Evolutionary conservation across 1,284 basidiomycete genomes (phyloP), one percentile per base, ranked within the genome.

Genomic region (Amylostereum chailletii): DNA sequence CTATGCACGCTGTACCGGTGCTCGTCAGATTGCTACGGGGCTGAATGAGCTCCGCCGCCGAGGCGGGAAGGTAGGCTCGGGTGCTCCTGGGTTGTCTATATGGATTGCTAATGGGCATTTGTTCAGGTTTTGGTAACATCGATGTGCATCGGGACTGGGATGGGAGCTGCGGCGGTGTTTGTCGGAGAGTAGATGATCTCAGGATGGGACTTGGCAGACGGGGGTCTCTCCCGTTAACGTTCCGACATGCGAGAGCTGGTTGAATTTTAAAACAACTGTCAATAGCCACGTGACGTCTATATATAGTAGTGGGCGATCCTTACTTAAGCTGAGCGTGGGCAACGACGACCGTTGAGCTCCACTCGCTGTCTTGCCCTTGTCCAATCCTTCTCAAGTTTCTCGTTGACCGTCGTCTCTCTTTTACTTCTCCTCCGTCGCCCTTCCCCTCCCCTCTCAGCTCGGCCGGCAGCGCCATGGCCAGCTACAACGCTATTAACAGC

Each of bases 141-240:
- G n/a, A 92, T 93, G 90, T 89, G 86, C 56, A 81, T 88, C 53
- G 89, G 88, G 38, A 85, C 85, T n/a, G 89, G 89, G 26, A 90
- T 90, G 86, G 89, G 87, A 19, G 88, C 88, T n/a, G 89, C 85
- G n/a, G 81, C 73, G 1, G 69, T 87, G 29, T 85, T 88, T 61
- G 63, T 87, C 7, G 65, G 76, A 47, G 83, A 87, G 56, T 72
- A 26, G 26, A 33, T 45, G 5, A 40, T 27, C 36, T 19, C 19
- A 4, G 37, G 36, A 4, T 19, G 34, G 7, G 19, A 9, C 27
- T 45, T 36, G 43, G 10, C n/a, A 43, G 19, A 19, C 19, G 19
- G 19, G 19, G 19, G 19, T 19, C 19, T 19, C 19, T 19, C 19
- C 19, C 19, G 19, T 19, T 19, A 19, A 19, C 19, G 19, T 19